Evolutionary conservation across 2,329 filamentous ascomycete genomes (phyloP).

Genomic region (Botryosphaeria agaves): DNA sequence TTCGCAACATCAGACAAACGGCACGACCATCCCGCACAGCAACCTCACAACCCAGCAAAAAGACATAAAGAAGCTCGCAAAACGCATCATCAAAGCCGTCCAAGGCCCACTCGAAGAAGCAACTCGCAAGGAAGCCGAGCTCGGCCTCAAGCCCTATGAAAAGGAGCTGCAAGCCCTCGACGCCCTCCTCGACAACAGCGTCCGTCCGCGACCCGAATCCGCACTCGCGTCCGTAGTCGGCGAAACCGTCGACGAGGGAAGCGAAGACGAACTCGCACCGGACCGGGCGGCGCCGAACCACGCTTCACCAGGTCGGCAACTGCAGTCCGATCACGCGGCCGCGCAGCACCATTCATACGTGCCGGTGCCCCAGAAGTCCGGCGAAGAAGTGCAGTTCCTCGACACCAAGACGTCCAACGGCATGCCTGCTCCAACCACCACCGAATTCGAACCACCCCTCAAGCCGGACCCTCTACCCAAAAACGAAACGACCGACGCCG

Average conservation of each 20-base stretch:
- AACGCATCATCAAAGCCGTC: constrained; percentile 71
- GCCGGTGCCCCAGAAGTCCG: no score
- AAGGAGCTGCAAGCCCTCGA: constrained; percentile 58
- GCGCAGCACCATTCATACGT: no score
- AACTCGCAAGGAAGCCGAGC: constrained; percentile 63
- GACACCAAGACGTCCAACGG: not conserved
- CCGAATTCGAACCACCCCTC: not conserved
- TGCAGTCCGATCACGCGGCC: no score
- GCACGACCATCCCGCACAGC: constrained; percentile 7
- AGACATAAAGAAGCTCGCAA: constrained; percentile 69
- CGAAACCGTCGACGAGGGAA: not conserved
- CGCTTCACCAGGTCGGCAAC: no score
- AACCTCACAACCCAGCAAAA: constrained; percentile 45
- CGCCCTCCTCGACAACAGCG: constrained; percentile 45
- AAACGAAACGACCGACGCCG: constrained; percentile 2
- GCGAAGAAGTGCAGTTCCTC: no score
- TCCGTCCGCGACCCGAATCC: constrained; percentile 35
- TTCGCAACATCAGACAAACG: constrained; percentile 1
- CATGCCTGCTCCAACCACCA: constrained; percentile 1
- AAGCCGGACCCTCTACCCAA: not conserved
- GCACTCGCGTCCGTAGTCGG: not conserved
- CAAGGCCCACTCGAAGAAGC: constrained; percentile 64
- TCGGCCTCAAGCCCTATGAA: constrained; percentile 53
- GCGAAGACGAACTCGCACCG: not conserved
- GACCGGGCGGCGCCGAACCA: no score